Percentiles rank a stretch among this genome's conserved stretches.
Conservation (phyloP, 129 eudicot genomes). For the Flaveria trinervia region DNA sequence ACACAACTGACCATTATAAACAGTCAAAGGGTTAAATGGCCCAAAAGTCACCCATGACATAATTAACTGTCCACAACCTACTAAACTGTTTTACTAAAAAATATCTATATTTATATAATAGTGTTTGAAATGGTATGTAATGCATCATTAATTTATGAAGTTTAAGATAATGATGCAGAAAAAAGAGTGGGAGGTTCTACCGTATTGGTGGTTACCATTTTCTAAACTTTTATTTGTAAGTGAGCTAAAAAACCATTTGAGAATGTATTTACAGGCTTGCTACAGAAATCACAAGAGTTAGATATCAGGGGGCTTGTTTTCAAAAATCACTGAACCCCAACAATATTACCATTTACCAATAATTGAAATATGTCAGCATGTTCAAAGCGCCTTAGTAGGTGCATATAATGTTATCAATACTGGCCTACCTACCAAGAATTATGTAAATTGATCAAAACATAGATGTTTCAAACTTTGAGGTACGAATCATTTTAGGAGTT, state of each 20-base stretch:
- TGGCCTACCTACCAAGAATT: constrained; percentile 25
- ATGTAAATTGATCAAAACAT: constrained; percentile 11
- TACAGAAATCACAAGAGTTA: background rate
- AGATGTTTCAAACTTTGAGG: constrained; percentile 23
- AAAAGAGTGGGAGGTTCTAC: background rate
- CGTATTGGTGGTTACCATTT: constrained; percentile 11
- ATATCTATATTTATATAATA: background rate
- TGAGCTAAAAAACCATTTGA: constrained; percentile 7
- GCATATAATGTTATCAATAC: constrained; percentile 14
- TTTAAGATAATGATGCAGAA: too few relatives aligned
- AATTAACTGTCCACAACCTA: background rate
- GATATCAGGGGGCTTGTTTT: constrained; percentile 18
- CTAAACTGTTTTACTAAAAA: background rate
- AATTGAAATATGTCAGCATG: constrained; percentile 21
- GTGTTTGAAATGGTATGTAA: background rate
- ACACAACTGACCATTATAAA: constrained; percentile 8
- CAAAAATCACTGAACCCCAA: constrained; percentile 15
- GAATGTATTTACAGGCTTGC: constrained; percentile 14
- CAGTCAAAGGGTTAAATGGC: background rate
- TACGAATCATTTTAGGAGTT: constrained; percentile 12
- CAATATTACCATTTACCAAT: background rate
- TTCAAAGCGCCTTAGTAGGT: constrained; percentile 13
- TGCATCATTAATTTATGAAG: background rate
- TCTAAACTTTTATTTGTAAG: background rate
- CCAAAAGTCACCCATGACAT: constrained; percentile 5